Evolutionary conservation across 148 eudicot species (phyloP).

Genomic region (Limonium bicolor): DNA sequence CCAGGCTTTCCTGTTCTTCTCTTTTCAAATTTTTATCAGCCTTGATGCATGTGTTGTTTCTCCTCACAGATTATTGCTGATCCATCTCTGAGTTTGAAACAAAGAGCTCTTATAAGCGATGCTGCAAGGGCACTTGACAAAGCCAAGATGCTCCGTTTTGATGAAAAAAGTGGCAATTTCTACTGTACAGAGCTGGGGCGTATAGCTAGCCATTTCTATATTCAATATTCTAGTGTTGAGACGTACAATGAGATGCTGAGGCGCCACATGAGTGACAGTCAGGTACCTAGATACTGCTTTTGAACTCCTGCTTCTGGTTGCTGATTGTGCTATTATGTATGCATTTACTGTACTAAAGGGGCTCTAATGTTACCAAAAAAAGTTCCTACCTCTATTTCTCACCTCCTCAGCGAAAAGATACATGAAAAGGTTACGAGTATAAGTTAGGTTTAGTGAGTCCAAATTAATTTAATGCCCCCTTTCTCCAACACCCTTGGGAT

Average conservation of each 20-base stretch:
- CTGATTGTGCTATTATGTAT: not conserved
- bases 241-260: constrained; percentile 93
- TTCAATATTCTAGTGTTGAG: constrained; percentile 96
- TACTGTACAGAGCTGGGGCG: constrained; percentile 99
- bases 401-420: too few species aligned
- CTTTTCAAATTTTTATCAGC: too few species aligned
- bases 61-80: constrained; percentile 96
- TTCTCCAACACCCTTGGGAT: too few species aligned
- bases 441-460: too few species aligned
- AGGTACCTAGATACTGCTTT: constrained; percentile 33
- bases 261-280: constrained; percentile 95
- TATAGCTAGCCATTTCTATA: constrained; percentile 98
- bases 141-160: constrained; percentile 99
- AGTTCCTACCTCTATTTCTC: too few species aligned
- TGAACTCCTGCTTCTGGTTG: not conserved
- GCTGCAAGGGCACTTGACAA: constrained; percentile 97
- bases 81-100: constrained; percentile 86
- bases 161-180: constrained; percentile 98
- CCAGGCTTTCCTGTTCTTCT: too few species aligned
- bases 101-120: constrained; percentile 79
- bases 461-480: too few species aligned
- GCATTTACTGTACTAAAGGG: not conserved
- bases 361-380: too few species aligned
- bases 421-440: too few species aligned
- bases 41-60: too few species aligned